Base-by-base conservation (phyloP, 371 early-diverging fungal genomes). In the Paraphysoderma sedebokerense region DNA sequence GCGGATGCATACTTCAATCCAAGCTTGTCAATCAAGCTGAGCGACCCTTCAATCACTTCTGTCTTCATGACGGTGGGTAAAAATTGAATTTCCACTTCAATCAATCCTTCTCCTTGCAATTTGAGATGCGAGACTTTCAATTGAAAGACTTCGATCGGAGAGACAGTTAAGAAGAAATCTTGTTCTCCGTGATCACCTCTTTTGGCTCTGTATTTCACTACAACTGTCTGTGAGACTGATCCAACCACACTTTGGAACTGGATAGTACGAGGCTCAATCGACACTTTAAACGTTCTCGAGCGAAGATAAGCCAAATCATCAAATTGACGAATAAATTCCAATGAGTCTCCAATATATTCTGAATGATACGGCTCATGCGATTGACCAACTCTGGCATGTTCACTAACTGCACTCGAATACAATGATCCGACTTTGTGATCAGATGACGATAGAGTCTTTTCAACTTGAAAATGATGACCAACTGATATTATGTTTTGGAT, bases 121-220 rank as follows among this genome's bases (percentile, higher is more conserved):
- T 48, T 47, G 20, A 74, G 34, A 42, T 68, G 64, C 46, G 65
- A 68, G 17, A 36, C 32, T 22, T 59, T 59, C 26, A 66, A 54
- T 9, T 58, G 36, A 45, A 74, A 74, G 0, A 69, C 57, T 27
- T 70, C 69, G 11, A 55, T 48, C 1, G 73, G 73, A 22, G 66
- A 59, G 15, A 68, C 65, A 5, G 67, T 56, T 2, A 72, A 48
- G 40, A 72, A 74, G 29, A 61, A 63, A 39, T 71, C 71, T 19
- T 65, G 56, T 49, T 74, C 69, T n/a, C 52, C 60, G 38, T 61
- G 60, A 38, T 74, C 72, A 20, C 74, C 72, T 28, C 74, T 59
- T 5, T 55, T 55, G 0, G 74, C 63, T 9, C 67, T 59, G 41
- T 66, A 70, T 31, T 67, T 42, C 19, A 74, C 47, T 1, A 66